Percentiles rank a stretch among this genome's conserved stretches.
phyloP scores from a whole-genome alignment of 116 monocot species.

The Dioscorea cayenensis region DNA sequence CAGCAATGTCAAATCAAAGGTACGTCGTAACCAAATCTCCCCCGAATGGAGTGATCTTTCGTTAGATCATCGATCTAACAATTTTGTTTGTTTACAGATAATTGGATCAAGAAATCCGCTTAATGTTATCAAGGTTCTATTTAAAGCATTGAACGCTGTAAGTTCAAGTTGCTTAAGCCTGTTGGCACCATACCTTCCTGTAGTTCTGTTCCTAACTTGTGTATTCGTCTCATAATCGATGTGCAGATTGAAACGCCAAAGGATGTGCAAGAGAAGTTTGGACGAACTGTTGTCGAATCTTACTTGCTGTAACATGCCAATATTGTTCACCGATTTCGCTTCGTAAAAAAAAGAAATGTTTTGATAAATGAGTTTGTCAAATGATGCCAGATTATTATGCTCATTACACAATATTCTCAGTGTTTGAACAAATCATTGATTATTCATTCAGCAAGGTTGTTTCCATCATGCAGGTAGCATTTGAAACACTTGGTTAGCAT shows the following conservation, averaged over 20 bases:
- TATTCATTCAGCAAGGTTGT: too few relatives aligned
- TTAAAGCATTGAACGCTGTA: slow-evolving; percentile 89
- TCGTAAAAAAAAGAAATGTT: too few relatives aligned
- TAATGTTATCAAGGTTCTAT: slow-evolving; percentile 86
- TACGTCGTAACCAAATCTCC: slow-evolving; percentile 3
- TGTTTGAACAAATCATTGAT: too few relatives aligned
- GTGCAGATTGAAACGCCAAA: slow-evolving; percentile 93
- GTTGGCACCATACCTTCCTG: neutral
- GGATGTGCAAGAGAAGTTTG: slow-evolving; percentile 96
- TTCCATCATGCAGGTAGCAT: too few relatives aligned
- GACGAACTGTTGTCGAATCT: slow-evolving; percentile 88
- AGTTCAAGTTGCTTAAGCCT: slow-evolving; percentile 16
- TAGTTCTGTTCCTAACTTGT: neutral
- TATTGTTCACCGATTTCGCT: too few relatives aligned
- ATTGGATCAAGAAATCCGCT: slow-evolving; percentile 85
- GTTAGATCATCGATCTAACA: neutral
- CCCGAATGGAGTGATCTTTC: neutral
- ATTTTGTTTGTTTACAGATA: slow-evolving; percentile 34
- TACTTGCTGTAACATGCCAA: slow-evolving; percentile 47
- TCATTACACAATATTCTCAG: too few relatives aligned
- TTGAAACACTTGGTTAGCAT: too few relatives aligned
- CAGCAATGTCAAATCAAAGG: slow-evolving; percentile 94
- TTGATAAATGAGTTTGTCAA: too few relatives aligned
- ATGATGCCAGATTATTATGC: too few relatives aligned
- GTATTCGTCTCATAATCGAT: neutral